These are phyloP conservation scores for Panellus pusillus DNA, from an alignment of 768 basidiomycete species.

Conservation along the genomic window DNA sequence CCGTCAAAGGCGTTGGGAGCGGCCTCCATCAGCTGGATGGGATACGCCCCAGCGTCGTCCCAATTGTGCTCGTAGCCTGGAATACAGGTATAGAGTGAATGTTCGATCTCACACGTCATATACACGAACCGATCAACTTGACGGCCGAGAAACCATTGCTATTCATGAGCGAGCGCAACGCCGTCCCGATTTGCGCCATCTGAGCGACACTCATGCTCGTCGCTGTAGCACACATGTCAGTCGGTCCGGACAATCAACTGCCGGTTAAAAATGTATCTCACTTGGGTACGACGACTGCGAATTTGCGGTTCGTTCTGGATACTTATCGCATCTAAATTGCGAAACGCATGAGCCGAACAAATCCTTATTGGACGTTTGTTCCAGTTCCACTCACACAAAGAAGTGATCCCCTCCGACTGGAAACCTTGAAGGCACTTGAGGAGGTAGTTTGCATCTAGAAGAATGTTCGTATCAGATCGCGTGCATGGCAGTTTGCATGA, in stretches of 20 bases:
- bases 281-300: slow-evolving; percentile 69
- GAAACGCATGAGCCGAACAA: too few species aligned
- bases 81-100: neutral
- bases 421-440: slow-evolving; percentile 74
- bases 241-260: neutral
- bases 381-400: slow-evolving; percentile 35
- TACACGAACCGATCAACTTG: slow-evolving; percentile 68
- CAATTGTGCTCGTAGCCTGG: slow-evolving; percentile 66
- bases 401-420: slow-evolving; percentile 53
- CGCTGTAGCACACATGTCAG: slow-evolving; percentile 23
- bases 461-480: too few species aligned
- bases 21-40: slow-evolving; percentile 62
- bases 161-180: slow-evolving; percentile 59
- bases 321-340: slow-evolving; percentile 46
- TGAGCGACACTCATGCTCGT: slow-evolving; percentile 52
- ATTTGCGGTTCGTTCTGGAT: slow-evolving; percentile 63
- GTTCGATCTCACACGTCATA: too few species aligned
- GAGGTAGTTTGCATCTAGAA: slow-evolving; percentile 74
- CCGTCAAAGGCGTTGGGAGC: slow-evolving; percentile 58
- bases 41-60: slow-evolving; percentile 63
- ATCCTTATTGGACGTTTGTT: too few species aligned
- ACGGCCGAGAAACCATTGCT: slow-evolving; percentile 58
- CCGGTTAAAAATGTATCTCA: neutral
- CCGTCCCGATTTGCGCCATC: slow-evolving; percentile 59
- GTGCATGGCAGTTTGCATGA: too few species aligned